A percentile compares a stretch with the other conserved stretches of the same genome.
Conservation (phyloP, 805 yeast genomes). For the Pichia manshurica region DNA sequence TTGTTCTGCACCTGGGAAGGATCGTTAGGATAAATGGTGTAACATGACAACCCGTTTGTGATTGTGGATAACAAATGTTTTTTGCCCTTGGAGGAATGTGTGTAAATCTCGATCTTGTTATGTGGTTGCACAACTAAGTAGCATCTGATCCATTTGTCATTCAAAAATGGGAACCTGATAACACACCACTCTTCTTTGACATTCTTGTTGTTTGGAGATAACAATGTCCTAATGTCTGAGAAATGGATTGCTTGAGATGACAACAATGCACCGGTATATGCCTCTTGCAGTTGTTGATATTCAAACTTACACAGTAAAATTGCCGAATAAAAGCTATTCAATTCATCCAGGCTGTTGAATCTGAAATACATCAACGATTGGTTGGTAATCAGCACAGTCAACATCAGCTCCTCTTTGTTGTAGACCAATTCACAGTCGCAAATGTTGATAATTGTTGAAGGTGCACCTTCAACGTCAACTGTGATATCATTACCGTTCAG, state of each 20-base stretch:
- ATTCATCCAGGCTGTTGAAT: slow-evolving; percentile 23
- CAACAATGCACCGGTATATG: slow-evolving; percentile 59
- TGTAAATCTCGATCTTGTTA: slow-evolving; percentile 51
- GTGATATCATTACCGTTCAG: slow-evolving; percentile 50
- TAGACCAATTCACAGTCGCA: slow-evolving; percentile 36
- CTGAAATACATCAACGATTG: slow-evolving; percentile 21
- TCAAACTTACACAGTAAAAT: slow-evolving; percentile 53
- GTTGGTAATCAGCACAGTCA: slow-evolving; percentile 23
- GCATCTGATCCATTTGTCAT: slow-evolving; percentile 55
- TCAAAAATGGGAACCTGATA: slow-evolving; percentile 51
- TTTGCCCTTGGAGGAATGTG: slow-evolving; percentile 42
- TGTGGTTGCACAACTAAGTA: slow-evolving; percentile 40
- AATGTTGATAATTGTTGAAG: slow-evolving; percentile 49
- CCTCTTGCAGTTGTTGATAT: slow-evolving; percentile 49
- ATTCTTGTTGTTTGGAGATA: slow-evolving; percentile 44
- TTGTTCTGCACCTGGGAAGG: slow-evolving; percentile 52
- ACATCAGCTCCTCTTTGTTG: slow-evolving; percentile 5
- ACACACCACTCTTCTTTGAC: slow-evolving; percentile 57
- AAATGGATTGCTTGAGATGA: slow-evolving; percentile 52
- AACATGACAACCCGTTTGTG: slow-evolving; percentile 38
- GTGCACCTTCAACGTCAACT: slow-evolving; percentile 29
- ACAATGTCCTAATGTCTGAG: slow-evolving; percentile 52
- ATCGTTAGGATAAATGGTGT: slow-evolving; percentile 55
- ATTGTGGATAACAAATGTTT: slow-evolving; percentile 49
- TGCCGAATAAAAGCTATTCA: slow-evolving; percentile 36